phyloP scores from a whole-genome alignment of 2,329 filamentous ascomycete genomes.

The Stachybotrys chlorohalonatus region DNA sequence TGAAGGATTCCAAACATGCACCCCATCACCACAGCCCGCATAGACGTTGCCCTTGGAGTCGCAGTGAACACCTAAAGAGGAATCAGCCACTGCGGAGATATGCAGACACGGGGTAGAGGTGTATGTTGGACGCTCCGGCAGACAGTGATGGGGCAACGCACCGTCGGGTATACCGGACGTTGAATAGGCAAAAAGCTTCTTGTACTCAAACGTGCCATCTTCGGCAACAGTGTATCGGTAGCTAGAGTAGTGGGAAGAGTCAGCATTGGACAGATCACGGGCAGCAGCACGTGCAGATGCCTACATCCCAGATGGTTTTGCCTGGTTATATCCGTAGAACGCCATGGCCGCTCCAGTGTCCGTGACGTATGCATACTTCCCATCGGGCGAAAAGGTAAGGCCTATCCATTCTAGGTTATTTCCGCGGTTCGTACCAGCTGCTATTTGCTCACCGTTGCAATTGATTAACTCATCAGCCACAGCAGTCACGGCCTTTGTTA shows the following conservation, averaged over 20 bases:
- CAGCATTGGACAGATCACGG: too few species aligned
- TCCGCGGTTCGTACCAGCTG: rapidly evolving
- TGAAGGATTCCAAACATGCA: conserved; percentile 36
- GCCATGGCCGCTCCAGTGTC: conserved; percentile 41
- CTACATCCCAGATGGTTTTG: conserved; percentile 37
- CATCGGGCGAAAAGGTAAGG: conserved; percentile 46
- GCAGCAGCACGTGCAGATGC: conserved; percentile 7
- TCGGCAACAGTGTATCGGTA: conserved; percentile 35
- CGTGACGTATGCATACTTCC: conserved; percentile 42
- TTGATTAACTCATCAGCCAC: conserved; percentile 48
- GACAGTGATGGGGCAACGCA: conserved; percentile 10
- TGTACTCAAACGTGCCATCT: conserved; percentile 37
- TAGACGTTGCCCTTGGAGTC: conserved; percentile 48
- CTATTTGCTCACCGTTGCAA: conserved; percentile 35
- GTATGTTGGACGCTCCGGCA: not conserved
- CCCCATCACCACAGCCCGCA: conserved; percentile 36
- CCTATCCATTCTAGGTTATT: conserved; percentile 18
- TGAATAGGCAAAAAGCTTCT: conserved; percentile 47
- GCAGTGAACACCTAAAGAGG: conserved; percentile 37
- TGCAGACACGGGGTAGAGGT: not conserved
- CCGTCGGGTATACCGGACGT: conserved; percentile 50
- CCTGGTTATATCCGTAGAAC: conserved; percentile 30
- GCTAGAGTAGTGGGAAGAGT: conserved; percentile 13
- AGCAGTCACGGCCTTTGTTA: conserved; percentile 39
- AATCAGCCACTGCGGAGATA: not conserved